phyloP scores from a whole-genome alignment of 75 land plant species.

The Isoetes taiwanensis region DNA sequence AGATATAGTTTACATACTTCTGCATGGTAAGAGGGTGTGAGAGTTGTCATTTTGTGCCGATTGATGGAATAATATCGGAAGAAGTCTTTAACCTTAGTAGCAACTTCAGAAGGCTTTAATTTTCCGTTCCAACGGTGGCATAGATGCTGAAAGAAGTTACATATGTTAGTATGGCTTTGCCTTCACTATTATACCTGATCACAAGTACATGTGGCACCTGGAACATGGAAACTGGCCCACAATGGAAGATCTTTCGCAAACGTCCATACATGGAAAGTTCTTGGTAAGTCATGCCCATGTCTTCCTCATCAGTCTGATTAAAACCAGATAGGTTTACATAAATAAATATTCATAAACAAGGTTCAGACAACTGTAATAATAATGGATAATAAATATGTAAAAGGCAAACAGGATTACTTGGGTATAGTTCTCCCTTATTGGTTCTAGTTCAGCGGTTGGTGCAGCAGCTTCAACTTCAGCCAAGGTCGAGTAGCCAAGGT shows the following conservation, averaged over 20 bases:
- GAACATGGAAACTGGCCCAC: constrained; percentile 99
- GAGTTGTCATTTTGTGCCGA: constrained; percentile 89
- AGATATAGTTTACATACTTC: constrained; percentile 43
- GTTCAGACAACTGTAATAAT: too few species aligned
- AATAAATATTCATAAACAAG: too few species aligned
- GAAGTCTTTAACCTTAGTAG: constrained; percentile 84
- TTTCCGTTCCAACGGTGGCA: constrained; percentile 45
- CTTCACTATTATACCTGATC: not conserved
- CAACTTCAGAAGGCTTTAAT: constrained; percentile 59
- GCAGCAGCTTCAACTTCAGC: constrained; percentile 93
- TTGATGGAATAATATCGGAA: constrained; percentile 84
- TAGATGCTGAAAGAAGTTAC: constrained; percentile 6
- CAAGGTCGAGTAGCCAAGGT: constrained; percentile 67
- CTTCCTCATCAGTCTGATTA: constrained; percentile 90
- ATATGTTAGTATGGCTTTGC: not conserved
- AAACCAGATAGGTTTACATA: too few species aligned
- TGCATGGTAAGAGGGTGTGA: constrained; percentile 94
- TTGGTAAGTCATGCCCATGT: constrained; percentile 99
- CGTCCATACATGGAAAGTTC: constrained; percentile 96
- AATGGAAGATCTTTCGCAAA: constrained; percentile 73
- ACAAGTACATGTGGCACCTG: constrained; percentile 36
- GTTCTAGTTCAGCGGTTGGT: constrained; percentile 98
- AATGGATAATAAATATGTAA: too few species aligned
- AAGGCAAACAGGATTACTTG: constrained; percentile 68
- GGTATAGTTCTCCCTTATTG: constrained; percentile 64